A percentile compares a stretch with the other conserved stretches of the same genome.
phyloP scores from a whole-genome alignment of 768 basidiomycete species.

The Neoboletus subvelutipes region DNA sequence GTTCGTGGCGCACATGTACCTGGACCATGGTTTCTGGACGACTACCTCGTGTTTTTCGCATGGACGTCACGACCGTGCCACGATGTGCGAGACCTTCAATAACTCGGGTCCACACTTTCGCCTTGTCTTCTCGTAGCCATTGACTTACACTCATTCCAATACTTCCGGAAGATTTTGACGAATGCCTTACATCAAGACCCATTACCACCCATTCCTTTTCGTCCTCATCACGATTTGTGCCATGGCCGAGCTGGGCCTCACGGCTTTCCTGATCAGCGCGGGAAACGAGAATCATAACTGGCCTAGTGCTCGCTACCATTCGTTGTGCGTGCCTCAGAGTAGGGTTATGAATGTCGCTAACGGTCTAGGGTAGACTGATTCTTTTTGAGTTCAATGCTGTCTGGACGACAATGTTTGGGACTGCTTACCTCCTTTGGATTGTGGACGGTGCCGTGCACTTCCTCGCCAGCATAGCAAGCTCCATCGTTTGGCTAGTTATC shows the following conservation, averaged over 20 bases:
- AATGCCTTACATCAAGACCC: conserved; percentile 47
- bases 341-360: conserved; percentile 5
- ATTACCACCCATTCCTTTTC: conserved; percentile 64
- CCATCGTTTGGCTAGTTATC: conserved; percentile 67
- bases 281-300: conserved; percentile 64
- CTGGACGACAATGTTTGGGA: conserved; percentile 74
- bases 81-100: conserved; percentile 25
- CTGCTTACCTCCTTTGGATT: conserved; percentile 71
- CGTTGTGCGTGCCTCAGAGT: conserved; percentile 45
- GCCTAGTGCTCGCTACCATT: conserved; percentile 62
- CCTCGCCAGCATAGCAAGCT: conserved; percentile 76
- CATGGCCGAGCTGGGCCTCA: conserved; percentile 72
- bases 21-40: conserved; percentile 7
- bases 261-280: conserved; percentile 68
- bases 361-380: conserved; percentile 43
- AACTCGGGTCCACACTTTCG: conserved; percentile 7
- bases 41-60: conserved; percentile 34
- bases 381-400: conserved; percentile 62
- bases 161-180: conserved; percentile 12
- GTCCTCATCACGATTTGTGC: conserved; percentile 64
- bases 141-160: conserved; percentile 12
- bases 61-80: conserved; percentile 28
- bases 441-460: conserved; percentile 63
- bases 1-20: neutral
- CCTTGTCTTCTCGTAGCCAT: conserved; percentile 13